These are phyloP conservation scores for Haplographium delicatum DNA, from an alignment of 495 filamentous ascomycete genomes.

Conservation along the genomic window DNA sequence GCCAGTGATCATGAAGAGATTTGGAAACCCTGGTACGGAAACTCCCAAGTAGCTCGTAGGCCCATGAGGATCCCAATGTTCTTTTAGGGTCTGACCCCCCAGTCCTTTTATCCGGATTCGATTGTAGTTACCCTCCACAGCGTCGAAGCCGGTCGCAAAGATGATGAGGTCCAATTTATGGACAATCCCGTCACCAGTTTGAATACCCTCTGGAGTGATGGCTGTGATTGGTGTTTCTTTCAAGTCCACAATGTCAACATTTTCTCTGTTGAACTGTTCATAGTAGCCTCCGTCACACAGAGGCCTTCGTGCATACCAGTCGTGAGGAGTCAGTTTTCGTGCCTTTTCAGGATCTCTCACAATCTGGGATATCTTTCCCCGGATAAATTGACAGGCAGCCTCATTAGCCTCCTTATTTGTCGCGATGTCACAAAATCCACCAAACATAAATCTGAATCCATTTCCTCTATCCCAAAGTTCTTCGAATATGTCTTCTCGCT, in stretches of 20 bases:
- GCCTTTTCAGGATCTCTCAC: conserved; percentile 10
- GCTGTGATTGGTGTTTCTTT: conserved; percentile 49
- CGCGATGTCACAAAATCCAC: conserved; percentile 6
- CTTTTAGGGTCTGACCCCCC: conserved; percentile 43
- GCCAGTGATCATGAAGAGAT: conserved; percentile 26
- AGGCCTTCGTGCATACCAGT: conserved; percentile 52
- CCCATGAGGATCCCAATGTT: conserved; percentile 41
- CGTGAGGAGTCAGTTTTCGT: conserved; percentile 24
- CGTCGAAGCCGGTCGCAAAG: conserved; percentile 64
- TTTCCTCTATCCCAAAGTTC: conserved; percentile 2
- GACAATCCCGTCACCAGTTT: conserved; percentile 45
- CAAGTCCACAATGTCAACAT: conserved; percentile 42
- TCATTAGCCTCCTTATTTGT: conserved; percentile 4
- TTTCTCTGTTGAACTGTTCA: conserved; percentile 55
- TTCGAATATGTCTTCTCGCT: conserved; percentile 7
- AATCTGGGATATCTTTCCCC: background rate
- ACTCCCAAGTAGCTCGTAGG: conserved; percentile 59
- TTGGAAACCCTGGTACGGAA: conserved; percentile 57
- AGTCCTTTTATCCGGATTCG: conserved; percentile 47
- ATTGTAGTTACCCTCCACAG: conserved; percentile 44
- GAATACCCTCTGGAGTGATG: conserved; percentile 54
- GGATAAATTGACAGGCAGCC: conserved; percentile 11
- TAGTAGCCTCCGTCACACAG: conserved; percentile 66
- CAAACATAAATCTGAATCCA: conserved; percentile 11
- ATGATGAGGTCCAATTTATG: conserved; percentile 53